These are phyloP conservation scores for Collybiopsis confluens DNA, from an alignment of 768 basidiomycete genomes.

Conservation along the genomic window DNA sequence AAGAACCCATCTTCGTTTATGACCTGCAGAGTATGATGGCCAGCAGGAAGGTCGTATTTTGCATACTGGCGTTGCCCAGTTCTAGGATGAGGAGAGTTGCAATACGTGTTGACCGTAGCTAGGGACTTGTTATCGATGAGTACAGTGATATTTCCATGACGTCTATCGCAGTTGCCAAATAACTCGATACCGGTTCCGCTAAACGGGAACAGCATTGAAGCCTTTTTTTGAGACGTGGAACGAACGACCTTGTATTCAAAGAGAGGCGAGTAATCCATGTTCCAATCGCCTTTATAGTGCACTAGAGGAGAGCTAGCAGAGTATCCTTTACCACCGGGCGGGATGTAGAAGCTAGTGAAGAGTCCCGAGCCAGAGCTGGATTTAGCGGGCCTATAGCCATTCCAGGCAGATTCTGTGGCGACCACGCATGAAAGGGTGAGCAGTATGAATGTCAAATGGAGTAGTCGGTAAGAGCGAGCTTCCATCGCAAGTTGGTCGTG, in stretches of 20 bases:
- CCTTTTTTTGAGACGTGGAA: conserved; percentile 43
- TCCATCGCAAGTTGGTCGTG: no score
- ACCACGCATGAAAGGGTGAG: neutral
- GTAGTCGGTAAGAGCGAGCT: neutral
- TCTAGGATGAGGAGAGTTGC: conserved; percentile 22
- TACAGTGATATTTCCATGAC: conserved; percentile 53
- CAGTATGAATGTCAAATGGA: neutral
- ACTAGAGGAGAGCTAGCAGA: conserved; percentile 68
- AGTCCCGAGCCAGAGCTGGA: conserved; percentile 35
- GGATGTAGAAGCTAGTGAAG: conserved; percentile 72
- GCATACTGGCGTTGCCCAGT: conserved; percentile 66
- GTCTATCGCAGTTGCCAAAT: conserved; percentile 59
- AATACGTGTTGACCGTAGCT: conserved; percentile 38
- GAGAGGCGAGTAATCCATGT: conserved; percentile 43
- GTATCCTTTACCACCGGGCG: conserved; percentile 66
- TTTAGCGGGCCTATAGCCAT: conserved; percentile 53
- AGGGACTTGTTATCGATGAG: conserved; percentile 52
- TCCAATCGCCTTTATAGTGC: conserved; percentile 59
- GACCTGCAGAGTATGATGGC: conserved; percentile 60
- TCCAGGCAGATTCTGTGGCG: conserved; percentile 55
- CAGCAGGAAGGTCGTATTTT: conserved; percentile 45
- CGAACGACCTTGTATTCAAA: conserved; percentile 49
- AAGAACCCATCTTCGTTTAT: conserved; percentile 43
- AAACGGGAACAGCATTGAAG: conserved; percentile 56
- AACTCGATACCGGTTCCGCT: conserved; percentile 75